Base-by-base conservation (phyloP, 768 basidiomycete genomes). In the Kondoa malvinella region DNA sequence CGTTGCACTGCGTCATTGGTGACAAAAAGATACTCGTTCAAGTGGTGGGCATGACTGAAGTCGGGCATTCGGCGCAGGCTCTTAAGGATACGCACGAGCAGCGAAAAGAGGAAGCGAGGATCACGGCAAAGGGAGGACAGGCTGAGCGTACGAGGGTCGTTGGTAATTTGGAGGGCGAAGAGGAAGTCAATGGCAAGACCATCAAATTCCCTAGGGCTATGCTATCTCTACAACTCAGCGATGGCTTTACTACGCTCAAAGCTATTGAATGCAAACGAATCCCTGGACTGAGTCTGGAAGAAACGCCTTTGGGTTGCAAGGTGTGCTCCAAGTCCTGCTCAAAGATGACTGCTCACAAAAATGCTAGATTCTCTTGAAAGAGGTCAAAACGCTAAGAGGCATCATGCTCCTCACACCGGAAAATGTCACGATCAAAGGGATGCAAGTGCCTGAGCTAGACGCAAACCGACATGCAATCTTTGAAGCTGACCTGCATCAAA, bases 181-280 rank as follows among this genome's bases (percentile, higher is more conserved):
- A 80, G 34, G 79, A 83, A 57, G 85, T 84, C 56, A 73, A 73
- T 21, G 78, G 83, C 1, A 83, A 82, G 65, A 85, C 84, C 12
- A 86, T 85, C 75, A 87, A 86, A 0, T 96, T 90, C 76, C 85
- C 89, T 2, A 78, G 89, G 65, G 82, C 84, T 32, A 90, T 89
- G 85, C 80, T 95, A 67, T 81, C 78, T 57, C 80, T 95, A 31
- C 80, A 85, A 71, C 76, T 95, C 64, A 85, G 83, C 65, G 92
- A 96, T 75, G 92, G 92, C n/a, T 75, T 78, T 16, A 81, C 80
- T 1, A 81, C 77, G 1, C 76, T 92, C 33, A 81, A 81, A 34
- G 92, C 87, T 1, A 84, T 92, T 70, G 92, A 96, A 74, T 89
- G 86, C 71, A 83, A 82, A 65, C 77, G 80, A 27, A 75, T 95